These are phyloP conservation scores for Penicillium lagena DNA, from an alignment of 495 filamentous ascomycete species.

Conservation along the genomic window DNA sequence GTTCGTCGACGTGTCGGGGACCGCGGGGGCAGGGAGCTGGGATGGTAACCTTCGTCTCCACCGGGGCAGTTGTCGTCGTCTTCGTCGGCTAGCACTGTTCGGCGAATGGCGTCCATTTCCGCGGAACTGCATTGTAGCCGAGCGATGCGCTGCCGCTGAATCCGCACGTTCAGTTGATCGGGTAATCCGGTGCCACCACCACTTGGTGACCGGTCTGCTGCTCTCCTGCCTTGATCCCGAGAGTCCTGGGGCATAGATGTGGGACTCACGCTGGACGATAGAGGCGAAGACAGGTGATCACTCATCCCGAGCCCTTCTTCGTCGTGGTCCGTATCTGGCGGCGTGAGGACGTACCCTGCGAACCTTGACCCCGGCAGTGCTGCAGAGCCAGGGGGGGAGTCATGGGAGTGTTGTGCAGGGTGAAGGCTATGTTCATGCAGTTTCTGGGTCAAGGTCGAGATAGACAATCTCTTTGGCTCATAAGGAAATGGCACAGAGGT, in stretches of 20 bases:
- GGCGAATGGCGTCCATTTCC: conserved; percentile 31
- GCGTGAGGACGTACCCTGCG: conserved; percentile 33
- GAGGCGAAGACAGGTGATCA: conserved; percentile 18
- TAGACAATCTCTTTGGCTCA: conserved; percentile 36
- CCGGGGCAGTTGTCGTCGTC: conserved; percentile 2
- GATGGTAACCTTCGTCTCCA: conserved; percentile 34
- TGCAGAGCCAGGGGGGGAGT: conserved; percentile 1
- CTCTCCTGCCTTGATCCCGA: no score
- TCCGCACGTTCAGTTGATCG: conserved; percentile 21
- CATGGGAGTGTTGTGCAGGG: conserved; percentile 5
- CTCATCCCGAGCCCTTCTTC: conserved; percentile 22
- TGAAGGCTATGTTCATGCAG: conserved; percentile 40
- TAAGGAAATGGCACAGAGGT: conserved; percentile 41
- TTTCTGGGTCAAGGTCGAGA: conserved; percentile 38
- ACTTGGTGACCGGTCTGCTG: no score
- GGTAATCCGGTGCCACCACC: no score
- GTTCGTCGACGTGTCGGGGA: conserved; percentile 25
- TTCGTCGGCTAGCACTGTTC: conserved; percentile 22
- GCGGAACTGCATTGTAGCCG: conserved; percentile 33
- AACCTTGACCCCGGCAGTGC: conserved; percentile 6
- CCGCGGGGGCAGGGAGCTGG: conserved; percentile 35
- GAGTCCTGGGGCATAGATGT: conserved; percentile 26
- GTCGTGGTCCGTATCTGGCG: conserved; percentile 38
- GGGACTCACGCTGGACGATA: conserved; percentile 28
- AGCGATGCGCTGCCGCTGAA: conserved; percentile 38